Conservation (phyloP, 2,329 filamentous ascomycete species). For the Cercospora sp. region DNA sequence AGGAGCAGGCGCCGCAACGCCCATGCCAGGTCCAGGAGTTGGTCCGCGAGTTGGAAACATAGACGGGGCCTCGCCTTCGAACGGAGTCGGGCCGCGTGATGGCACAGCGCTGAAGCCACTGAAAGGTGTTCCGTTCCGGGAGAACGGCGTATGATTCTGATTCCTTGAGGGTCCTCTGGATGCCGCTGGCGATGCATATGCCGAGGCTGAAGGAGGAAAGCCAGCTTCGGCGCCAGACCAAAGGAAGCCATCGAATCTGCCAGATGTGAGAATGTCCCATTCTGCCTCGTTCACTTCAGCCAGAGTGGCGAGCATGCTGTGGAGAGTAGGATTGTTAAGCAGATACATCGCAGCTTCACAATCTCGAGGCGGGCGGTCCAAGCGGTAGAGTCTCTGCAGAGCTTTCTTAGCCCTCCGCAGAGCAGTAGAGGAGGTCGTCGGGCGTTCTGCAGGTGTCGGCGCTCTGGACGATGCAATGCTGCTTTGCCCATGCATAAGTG, state of each 20-base stretch:
- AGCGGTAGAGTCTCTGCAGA: constrained; percentile 80
- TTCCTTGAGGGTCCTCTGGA: constrained; percentile 44
- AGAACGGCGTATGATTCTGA: constrained; percentile 44
- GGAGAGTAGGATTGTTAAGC: constrained; percentile 75
- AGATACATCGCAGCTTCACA: constrained; percentile 84
- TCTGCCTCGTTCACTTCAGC: constrained; percentile 87
- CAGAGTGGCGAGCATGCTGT: constrained; percentile 83
- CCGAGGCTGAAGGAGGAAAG: constrained; percentile 36
- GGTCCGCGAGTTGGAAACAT: constrained; percentile 38
- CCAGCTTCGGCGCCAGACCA: constrained; percentile 81
- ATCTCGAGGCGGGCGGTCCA: constrained; percentile 72
- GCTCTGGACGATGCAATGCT: constrained; percentile 57
- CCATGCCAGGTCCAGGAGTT: constrained; percentile 36
- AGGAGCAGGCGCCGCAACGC: constrained; percentile 51
- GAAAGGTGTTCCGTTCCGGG: constrained; percentile 52
- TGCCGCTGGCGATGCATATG: constrained; percentile 31
- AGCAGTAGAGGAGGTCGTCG: constrained; percentile 58
- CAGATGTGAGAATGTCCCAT: constrained; percentile 93
- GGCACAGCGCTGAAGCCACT: constrained; percentile 59
- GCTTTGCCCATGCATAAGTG: constrained; percentile 65
- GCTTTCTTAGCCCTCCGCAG: constrained; percentile 74
- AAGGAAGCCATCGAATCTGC: constrained; percentile 91
- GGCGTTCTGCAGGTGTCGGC: constrained; percentile 60
- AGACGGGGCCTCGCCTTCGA: constrained; percentile 35
- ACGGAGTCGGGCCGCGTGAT: constrained; percentile 53